Conservation (phyloP, 495 filamentous ascomycete genomes). For the Penicillium subrubescens region DNA sequence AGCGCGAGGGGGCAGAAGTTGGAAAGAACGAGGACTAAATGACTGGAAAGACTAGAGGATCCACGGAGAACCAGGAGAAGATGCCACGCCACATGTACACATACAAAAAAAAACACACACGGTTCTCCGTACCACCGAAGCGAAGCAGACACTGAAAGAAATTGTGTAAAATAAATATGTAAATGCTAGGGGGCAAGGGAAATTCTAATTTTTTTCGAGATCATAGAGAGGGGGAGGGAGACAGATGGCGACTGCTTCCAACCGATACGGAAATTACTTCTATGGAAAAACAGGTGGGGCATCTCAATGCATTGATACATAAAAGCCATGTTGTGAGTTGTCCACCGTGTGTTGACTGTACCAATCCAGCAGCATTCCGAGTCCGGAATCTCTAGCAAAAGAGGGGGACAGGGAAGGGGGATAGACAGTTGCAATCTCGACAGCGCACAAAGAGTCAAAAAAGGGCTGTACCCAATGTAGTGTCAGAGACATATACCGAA, state of each 20-base stretch:
- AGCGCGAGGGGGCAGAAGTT: conserved; percentile 11
- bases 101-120: conserved; percentile 21
- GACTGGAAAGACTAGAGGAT: conserved; percentile 14
- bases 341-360: conserved; percentile 18
- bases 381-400: background rate
- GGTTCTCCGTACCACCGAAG: conserved; percentile 17
- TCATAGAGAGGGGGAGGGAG: conserved; percentile 4
- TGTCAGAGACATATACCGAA: background rate
- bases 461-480: background rate
- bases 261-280: conserved; percentile 22
- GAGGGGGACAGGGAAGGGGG: conserved; percentile 3
- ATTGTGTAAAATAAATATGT: conserved; percentile 19
- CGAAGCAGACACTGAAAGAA: conserved; percentile 17
- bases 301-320: conserved; percentile 16
- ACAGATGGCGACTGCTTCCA: conserved; percentile 4
- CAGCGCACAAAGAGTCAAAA: conserved; percentile 15
- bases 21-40: conserved; percentile 11
- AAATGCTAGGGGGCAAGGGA: background rate
- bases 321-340: conserved; percentile 21
- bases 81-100: conserved; percentile 24
- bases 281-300: conserved; percentile 31
- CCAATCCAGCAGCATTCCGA: conserved; percentile 5
- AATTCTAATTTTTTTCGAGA: background rate
- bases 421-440: conserved; percentile 27
- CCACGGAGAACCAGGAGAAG: conserved; percentile 11